Base-by-base conservation (phyloP, 257 asterid genomes). In the Nicotiana otophora region DNA sequence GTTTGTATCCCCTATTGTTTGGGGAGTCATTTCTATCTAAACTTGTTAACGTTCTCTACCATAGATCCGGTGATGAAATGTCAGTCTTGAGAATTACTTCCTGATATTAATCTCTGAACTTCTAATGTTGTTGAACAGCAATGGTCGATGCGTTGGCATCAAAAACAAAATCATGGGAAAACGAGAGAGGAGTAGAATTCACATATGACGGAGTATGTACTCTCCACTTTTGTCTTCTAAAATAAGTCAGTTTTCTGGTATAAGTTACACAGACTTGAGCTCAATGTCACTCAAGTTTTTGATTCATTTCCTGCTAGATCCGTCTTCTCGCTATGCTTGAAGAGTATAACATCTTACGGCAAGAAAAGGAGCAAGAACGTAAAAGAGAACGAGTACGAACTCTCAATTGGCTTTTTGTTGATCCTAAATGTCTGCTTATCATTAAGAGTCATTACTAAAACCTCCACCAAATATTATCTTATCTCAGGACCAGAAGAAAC, bases 141-240 rank as follows among this genome's bases (percentile, higher is more conserved):
- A 91, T 94, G 98, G 98, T 93, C 85, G 97, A 96, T 84, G 89
- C 95, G 77, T 86, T 96, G 93, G 91, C 93, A 87, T 86, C 97
- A 75, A 96, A 93, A 88, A 87, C 93, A 55, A 61, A 86, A 46
- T 85, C 95, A 63, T 96, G 99, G 99, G 99, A 96, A 87, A 90
- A 92, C 30, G 98, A 96, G 88, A 91, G 93, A 61, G 97, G 98
- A 20, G 69, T 84, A 62, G 88, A 90, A 67, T 96, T 96, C 89
- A 90, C 90, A 74, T 96, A 96, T 76, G 98, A 96, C 82, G 99
- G 99, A 0, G 99, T 96, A 90, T 80, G 98, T 23, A 17, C 28
- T 53, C 42, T 55, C 34, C 69, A 4, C 69, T 55, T 20, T 57
- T 10, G 54, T 28, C 64, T 80, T 68, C 28, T 64, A 26, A 74